Base-by-base conservation (phyloP, 495 filamentous ascomycete species). In the Penicillium nucicola region DNA sequence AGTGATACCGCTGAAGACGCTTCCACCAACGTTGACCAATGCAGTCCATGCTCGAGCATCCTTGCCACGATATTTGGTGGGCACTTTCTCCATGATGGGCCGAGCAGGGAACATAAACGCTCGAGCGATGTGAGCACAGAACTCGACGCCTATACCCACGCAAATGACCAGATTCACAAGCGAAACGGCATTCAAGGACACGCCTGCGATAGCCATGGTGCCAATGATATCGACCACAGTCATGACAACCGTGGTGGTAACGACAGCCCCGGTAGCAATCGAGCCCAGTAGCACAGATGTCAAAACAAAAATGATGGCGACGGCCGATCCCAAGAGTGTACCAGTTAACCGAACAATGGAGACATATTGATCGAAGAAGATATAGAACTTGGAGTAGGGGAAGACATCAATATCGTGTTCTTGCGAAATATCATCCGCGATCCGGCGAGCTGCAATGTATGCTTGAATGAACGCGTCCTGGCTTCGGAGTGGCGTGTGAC, bases 131-230 rank as follows among this genome's bases (percentile, higher is more conserved):
- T 98, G 93, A 1, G 95, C 93, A 71, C 95, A 97, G 63, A 98
- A 98, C 67, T 97, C 93, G 38, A 98, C 92, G 15, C 81, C 83
- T 60, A 98, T 98, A 45, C 93, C 93, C 22, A 97, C 88, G 62
- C 90, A 95, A 58, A 98, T 98, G 55, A 98, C 85, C 40, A 98
- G 69, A 66, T 98, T 98, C 59, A 97, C 93, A n/a, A 98, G 81
- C 11, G 87, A 90, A 32, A 98, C 89, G 13, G 93, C 95, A 58
- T 98, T 98, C 40, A 98, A 80, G n/a, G 87, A 92, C 18, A 98
- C 91, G 45, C 83, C 78, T 49, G 86, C 84, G 28, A 96, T 64
- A 1, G 92, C 90, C 93, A 98, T 97, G 28, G 89, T 83, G 40
- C 92, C 93, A 55, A 95, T 85, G 60, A 98, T 91, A 66, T 96